phyloP scores from a whole-genome alignment of 2,329 filamentous ascomycete genomes.

The Calonectria leucothoes region DNA sequence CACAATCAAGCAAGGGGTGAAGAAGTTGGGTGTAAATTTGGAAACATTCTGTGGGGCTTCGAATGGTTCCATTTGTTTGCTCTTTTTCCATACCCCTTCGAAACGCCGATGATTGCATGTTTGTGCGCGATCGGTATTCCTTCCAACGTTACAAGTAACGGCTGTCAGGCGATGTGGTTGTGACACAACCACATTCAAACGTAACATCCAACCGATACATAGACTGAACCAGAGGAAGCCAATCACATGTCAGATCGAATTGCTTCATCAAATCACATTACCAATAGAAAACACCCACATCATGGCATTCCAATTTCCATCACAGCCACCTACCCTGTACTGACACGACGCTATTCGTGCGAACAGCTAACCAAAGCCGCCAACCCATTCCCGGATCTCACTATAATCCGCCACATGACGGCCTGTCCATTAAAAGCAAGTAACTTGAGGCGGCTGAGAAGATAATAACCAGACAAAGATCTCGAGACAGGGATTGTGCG shows the following conservation, averaged over 20 bases:
- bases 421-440: neutral
- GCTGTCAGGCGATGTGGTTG: neutral
- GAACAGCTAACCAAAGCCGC: neutral
- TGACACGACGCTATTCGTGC: neutral
- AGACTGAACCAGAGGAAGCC: neutral
- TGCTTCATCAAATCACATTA: neutral
- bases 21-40: neutral
- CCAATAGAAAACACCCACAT: neutral
- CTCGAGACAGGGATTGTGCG: conserved; percentile 42
- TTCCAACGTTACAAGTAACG: neutral
- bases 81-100: neutral
- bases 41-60: neutral
- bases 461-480: neutral
- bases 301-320: neutral
- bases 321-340: neutral
- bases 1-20: neutral
- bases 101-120: neutral
- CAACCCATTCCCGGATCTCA: neutral
- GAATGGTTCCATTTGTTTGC: neutral
- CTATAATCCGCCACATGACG: neutral
- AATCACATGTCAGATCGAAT: neutral
- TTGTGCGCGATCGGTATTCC: neutral
- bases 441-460: neutral
- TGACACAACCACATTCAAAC: neutral
- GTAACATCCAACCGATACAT: neutral